Evolutionary conservation across 306 rosid genomes (phyloP), one percentile per base, ranked within the genome.

Genomic region (Senna siamea): DNA sequence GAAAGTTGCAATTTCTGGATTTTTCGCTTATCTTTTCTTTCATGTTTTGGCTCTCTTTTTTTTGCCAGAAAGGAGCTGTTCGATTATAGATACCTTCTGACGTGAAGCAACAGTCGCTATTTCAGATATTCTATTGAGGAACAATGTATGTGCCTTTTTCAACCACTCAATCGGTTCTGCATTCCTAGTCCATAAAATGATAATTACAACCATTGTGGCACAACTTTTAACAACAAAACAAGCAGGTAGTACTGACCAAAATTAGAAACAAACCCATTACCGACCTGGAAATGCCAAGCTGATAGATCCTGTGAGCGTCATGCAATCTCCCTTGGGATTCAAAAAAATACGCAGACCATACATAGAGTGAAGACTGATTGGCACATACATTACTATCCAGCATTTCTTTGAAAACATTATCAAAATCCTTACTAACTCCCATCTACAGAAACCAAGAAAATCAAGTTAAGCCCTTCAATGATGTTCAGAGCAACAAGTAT

Each of bases 111-210:
- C 82, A 74, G 81, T 86, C 32, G 47, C 84, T 55, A 80, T 38
- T 74, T 83, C 86, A 74, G 88, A 86, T 76, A 94, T 63, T 61
- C 98, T 82, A 51, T 73, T 79, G 66, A 89, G 88, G 83, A 87
- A 94, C 69, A 87, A 87, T 30, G 74, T 59, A 26, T 76, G 75
- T 0, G 96, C 97, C 85, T 85, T 88, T 79, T 82, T 80, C 87
- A 89, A 41, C 92, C 80, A 86, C 70, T 87, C 91, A 75, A 81
- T 60, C 22, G 97, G 98, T 77, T 87, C 84, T 1, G 97, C 97
- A 73, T 93, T 89, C 83, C 98, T 89, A 68, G 69, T 47, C 74
- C 65, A 78, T 41, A 69, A 85, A 30, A 66, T 32, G 32, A 62
- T 64, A 68, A 56, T 48, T 19, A 63, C 19, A 69, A 72, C 58